A percentile compares a stretch with the other conserved stretches of the same genome.
Evolutionary conservation across 768 basidiomycete species (phyloP).

Genomic region (Auricularia sp.): DNA sequence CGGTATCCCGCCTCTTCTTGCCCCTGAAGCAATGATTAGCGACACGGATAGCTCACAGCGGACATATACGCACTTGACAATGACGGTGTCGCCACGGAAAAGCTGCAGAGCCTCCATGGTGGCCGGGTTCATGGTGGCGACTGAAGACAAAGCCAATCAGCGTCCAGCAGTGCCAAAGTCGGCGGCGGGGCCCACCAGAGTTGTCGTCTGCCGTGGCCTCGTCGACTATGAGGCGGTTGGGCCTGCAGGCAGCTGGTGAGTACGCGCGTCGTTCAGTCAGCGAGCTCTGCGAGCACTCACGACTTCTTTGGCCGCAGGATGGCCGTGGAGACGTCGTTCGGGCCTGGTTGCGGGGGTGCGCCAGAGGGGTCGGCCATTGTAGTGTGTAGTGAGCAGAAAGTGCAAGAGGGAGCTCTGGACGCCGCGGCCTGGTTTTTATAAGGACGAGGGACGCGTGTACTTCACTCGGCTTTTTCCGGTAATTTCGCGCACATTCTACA

Average conservation of each 20-base stretch:
- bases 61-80: slow-evolving; percentile 56
- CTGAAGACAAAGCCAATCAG: slow-evolving; percentile 25
- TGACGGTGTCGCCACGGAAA: slow-evolving; percentile 95
- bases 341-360: slow-evolving; percentile 70
- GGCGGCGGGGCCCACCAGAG: slow-evolving; percentile 50
- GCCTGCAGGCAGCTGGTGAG: slow-evolving; percentile 39
- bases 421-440: not conserved
- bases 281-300: slow-evolving; percentile 39
- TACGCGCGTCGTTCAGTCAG: slow-evolving; percentile 11
- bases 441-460: not conserved
- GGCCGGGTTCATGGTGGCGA: slow-evolving; percentile 88
- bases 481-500: too few relatives aligned
- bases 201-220: slow-evolving; percentile 93
- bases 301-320: slow-evolving; percentile 97
- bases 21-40: slow-evolving; percentile 40
- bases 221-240: slow-evolving; percentile 95
- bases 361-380: slow-evolving; percentile 72
- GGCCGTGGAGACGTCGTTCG: slow-evolving; percentile 86
- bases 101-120: slow-evolving; percentile 92
- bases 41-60: not conserved
- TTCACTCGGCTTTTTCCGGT: too few relatives aligned
- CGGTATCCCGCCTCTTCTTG: slow-evolving; percentile 92
- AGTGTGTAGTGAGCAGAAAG: not conserved
- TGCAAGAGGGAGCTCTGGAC: not conserved
- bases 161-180: not conserved